Conservation (phyloP, 306 rosid genomes). For the Datisca glomerata region DNA sequence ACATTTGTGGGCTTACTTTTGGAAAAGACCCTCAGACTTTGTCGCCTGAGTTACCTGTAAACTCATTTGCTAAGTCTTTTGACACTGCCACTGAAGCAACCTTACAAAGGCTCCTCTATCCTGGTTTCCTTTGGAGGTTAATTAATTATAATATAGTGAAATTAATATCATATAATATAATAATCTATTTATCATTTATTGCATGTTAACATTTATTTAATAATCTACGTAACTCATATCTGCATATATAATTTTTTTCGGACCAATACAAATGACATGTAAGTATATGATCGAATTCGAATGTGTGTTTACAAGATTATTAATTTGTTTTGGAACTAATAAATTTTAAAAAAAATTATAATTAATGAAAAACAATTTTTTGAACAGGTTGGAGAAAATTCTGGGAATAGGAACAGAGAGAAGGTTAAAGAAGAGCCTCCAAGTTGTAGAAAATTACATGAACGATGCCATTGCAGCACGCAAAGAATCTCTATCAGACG, state of each 20-base stretch:
- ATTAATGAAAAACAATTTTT: too few relatives aligned
- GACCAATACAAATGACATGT: too few relatives aligned
- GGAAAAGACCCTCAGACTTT: constrained; percentile 88
- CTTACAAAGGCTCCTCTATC: constrained; percentile 65
- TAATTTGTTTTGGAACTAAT: too few relatives aligned
- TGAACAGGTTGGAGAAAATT: constrained; percentile 29
- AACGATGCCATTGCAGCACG: constrained; percentile 56
- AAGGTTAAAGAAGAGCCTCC: constrained; percentile 32
- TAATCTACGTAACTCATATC: background rate
- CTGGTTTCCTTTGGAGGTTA: constrained; percentile 54
- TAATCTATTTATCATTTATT: background rate
- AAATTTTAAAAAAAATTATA: too few relatives aligned
- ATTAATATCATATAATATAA: too few relatives aligned
- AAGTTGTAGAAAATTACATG: constrained; percentile 60
- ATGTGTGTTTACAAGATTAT: too few relatives aligned
- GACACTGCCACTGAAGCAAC: constrained; percentile 81
- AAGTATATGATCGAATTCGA: too few relatives aligned
- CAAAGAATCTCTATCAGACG: constrained; percentile 57
- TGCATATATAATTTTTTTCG: background rate
- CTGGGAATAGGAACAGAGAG: constrained; percentile 43
- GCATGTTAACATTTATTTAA: background rate
- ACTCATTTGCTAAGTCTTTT: constrained; percentile 54
- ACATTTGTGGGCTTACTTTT: constrained; percentile 84
- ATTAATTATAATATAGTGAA: too few relatives aligned
- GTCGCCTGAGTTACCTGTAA: constrained; percentile 44